Percentiles rank a stretch among this genome's conserved stretches.
phyloP scores from a whole-genome alignment of 768 basidiomycete species.

The Boletus fagicola region DNA sequence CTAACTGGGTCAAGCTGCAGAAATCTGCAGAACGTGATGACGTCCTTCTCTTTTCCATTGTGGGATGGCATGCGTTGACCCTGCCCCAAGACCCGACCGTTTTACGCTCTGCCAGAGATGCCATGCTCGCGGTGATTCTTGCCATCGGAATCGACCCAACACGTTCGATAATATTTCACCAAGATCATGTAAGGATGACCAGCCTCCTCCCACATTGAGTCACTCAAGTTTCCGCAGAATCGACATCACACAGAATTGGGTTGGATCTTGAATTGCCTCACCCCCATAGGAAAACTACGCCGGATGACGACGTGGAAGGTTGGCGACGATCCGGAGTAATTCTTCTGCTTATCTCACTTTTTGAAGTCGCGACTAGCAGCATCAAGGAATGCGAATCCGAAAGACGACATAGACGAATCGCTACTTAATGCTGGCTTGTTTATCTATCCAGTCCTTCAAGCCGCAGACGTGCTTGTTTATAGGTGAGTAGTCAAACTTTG shows the following conservation, averaged over 20 bases:
- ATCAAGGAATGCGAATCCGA: slow-evolving; percentile 68
- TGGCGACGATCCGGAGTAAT: slow-evolving; percentile 6
- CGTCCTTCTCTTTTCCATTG: slow-evolving; percentile 78
- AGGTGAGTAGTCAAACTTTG: slow-evolving; percentile 44
- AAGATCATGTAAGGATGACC: slow-evolving; percentile 70
- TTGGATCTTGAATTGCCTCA: slow-evolving; percentile 86
- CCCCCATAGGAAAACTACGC: slow-evolving; percentile 76
- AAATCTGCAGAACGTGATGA: slow-evolving; percentile 55
- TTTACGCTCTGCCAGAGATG: slow-evolving; percentile 59
- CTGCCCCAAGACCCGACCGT: slow-evolving; percentile 78
- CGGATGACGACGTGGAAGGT: slow-evolving; percentile 99
- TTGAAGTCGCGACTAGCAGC: slow-evolving; percentile 70
- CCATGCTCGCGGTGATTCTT: slow-evolving; percentile 80
- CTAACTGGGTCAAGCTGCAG: slow-evolving; percentile 87
- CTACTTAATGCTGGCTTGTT: slow-evolving; percentile 82
- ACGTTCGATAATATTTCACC: slow-evolving; percentile 75
- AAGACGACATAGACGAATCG: slow-evolving; percentile 78
- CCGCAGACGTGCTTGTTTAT: slow-evolving; percentile 88
- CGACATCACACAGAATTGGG: slow-evolving; percentile 81
- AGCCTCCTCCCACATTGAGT: neutral
- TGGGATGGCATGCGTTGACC: slow-evolving; percentile 93
- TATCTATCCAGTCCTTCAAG: slow-evolving; percentile 91
- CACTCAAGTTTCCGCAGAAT: slow-evolving; percentile 48
- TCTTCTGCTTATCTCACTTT: neutral
- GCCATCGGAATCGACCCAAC: slow-evolving; percentile 83